phyloP scores from a whole-genome alignment of 1,139 yeast genomes.

The Trichomonascaceae sp. region DNA sequence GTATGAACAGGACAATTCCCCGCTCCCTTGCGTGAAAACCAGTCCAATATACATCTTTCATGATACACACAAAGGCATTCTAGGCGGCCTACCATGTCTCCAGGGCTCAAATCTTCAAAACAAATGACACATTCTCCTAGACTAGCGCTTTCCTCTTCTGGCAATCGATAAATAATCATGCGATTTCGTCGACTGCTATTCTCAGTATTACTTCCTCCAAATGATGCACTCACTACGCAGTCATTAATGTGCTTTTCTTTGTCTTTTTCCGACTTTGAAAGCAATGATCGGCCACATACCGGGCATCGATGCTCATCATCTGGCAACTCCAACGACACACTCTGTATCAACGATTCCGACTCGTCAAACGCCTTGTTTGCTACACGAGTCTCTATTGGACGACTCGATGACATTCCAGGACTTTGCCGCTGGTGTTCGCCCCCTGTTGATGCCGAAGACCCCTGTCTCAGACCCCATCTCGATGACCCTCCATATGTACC shows the following conservation, averaged over 20 bases:
- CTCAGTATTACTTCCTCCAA: constrained; percentile 52
- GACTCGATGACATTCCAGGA: not conserved
- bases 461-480: not conserved
- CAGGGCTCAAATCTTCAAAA: constrained; percentile 77
- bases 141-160: constrained; percentile 34
- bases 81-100: constrained; percentile 83
- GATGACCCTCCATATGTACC: constrained; percentile 7
- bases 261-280: constrained; percentile 38
- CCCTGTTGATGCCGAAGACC: not conserved
- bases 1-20: constrained; percentile 85
- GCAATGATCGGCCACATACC: constrained; percentile 42
- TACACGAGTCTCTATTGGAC: not conserved
- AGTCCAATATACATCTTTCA: constrained; percentile 77
- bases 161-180: constrained; percentile 78
- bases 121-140: constrained; percentile 82
- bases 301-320: constrained; percentile 45
- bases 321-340: constrained; percentile 20
- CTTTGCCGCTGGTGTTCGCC: not conserved
- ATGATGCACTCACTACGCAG: constrained; percentile 64
- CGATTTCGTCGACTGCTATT: constrained; percentile 50
- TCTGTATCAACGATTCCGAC: constrained; percentile 28
- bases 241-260: constrained; percentile 63
- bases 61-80: constrained; percentile 96
- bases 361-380: constrained; percentile 8
- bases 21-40: constrained; percentile 82